phyloP scores from a whole-genome alignment of 2,329 filamentous ascomycete species.

The Alternaria triticina region DNA sequence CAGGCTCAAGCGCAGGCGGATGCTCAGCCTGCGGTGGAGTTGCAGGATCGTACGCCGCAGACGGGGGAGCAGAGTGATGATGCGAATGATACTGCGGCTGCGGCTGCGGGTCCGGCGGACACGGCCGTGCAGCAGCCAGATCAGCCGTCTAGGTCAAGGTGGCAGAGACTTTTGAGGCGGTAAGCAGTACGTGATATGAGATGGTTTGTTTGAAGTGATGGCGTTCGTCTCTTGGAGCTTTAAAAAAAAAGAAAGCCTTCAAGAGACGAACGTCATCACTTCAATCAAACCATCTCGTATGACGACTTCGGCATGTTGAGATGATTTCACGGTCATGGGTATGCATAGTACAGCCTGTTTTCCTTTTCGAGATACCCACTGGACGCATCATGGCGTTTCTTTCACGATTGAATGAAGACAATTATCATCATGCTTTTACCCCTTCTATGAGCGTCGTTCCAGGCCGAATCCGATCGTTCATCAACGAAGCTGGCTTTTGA shows the following conservation, averaged over 20 bases:
- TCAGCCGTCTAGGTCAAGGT: background rate
- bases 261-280: too few relatives aligned
- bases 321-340: background rate
- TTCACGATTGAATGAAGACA: background rate
- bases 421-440: background rate
- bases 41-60: background rate
- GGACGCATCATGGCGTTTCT: background rate
- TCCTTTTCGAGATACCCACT: background rate
- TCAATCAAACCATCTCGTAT: background rate
- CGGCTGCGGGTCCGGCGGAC: background rate
- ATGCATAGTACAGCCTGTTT: background rate
- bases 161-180: background rate
- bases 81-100: background rate
- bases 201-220: background rate
- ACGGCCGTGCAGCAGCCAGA: background rate
- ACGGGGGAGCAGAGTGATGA: background rate
- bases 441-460: background rate
- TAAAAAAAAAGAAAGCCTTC: too few relatives aligned
- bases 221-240: too few relatives aligned
- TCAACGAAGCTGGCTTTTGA: too few relatives aligned
- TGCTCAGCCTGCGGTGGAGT: background rate
- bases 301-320: background rate
- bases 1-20: background rate
- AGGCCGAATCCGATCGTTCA: background rate
- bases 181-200: background rate